Percentiles rank a stretch among this genome's conserved stretches.
phyloP scores from a whole-genome alignment of 352 stramenopile species.

The Pythium aphanidermatum region DNA sequence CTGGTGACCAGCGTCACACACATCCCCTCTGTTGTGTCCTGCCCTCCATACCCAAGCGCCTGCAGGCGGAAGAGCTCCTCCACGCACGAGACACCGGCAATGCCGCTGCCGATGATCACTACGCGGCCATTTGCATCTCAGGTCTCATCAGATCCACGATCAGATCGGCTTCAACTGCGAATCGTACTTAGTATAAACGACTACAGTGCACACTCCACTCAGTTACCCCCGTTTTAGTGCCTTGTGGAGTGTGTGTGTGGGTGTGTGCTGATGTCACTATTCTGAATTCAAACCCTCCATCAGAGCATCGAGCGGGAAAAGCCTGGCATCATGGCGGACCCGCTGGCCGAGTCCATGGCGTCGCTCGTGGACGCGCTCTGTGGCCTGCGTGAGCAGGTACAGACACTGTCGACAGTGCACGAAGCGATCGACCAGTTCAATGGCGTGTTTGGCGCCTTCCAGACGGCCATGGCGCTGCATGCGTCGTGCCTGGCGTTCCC shows the following conservation, averaged over 20 bases:
- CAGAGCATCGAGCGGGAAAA: too few species aligned
- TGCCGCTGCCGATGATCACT: constrained; percentile 5
- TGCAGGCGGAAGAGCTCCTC: constrained; percentile 8
- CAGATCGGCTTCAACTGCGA: background rate
- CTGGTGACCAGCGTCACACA: background rate
- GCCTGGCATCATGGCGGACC: constrained; percentile 23
- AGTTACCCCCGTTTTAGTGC: constrained; percentile 9
- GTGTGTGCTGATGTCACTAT: constrained; percentile 18
- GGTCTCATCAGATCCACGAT: constrained; percentile 1
- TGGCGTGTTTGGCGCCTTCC: constrained; percentile 61
- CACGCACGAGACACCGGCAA: constrained; percentile 1
- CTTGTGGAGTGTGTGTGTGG: too few species aligned
- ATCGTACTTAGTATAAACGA: too few species aligned
- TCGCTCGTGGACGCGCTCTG: constrained; percentile 58
- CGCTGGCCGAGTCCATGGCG: constrained; percentile 44
- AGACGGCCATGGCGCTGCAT: constrained; percentile 71
- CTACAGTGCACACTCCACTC: background rate
- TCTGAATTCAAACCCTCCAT: constrained; percentile 14
- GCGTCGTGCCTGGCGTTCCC: constrained; percentile 69
- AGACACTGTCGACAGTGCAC: constrained; percentile 59
- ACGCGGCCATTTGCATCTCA: too few species aligned
- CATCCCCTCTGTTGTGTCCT: background rate
- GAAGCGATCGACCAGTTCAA: constrained; percentile 76
- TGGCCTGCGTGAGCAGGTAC: constrained; percentile 57
- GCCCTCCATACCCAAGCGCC: background rate